Evolutionary conservation across 371 early-diverging fungal genomes (phyloP).

Genomic region (Parasitella parasitica): DNA sequence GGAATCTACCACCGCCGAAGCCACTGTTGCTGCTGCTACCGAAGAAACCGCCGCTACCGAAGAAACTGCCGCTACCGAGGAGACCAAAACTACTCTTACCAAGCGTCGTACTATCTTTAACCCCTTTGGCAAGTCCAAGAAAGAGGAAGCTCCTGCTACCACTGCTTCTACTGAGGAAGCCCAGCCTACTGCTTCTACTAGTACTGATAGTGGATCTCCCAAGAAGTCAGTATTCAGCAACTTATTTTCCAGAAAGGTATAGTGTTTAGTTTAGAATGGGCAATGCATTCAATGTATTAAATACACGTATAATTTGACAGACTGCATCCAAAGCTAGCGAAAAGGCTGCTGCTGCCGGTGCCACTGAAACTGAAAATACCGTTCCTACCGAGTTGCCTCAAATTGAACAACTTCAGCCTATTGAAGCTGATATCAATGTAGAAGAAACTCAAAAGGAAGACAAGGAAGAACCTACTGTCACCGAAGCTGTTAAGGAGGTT

Average conservation of each 20-base stretch:
- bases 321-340: slow-evolving; percentile 10
- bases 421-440: slow-evolving; percentile 18
- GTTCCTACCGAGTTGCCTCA: slow-evolving; percentile 23
- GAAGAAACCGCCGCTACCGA: not conserved
- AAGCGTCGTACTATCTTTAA: slow-evolving; percentile 33
- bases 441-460: not conserved
- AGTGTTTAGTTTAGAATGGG: not conserved
- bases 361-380: slow-evolving; percentile 1
- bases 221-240: slow-evolving; percentile 20
- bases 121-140: slow-evolving; percentile 30
- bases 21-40: not conserved
- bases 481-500: slow-evolving; percentile 7
- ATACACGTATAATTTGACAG: slow-evolving; percentile 1
- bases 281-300: too few relatives aligned
- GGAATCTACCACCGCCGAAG: not conserved
- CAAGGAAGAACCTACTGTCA: not conserved
- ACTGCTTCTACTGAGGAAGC: slow-evolving; percentile 15
- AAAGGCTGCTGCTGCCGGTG: not conserved
- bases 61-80: not conserved
- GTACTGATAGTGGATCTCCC: not conserved
- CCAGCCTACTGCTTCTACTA: not conserved
- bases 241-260: slow-evolving; percentile 29
- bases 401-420: slow-evolving; percentile 24
- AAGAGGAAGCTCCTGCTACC: slow-evolving; percentile 14
- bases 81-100: slow-evolving; percentile 15